These are phyloP conservation scores for Abrus precatorius DNA, from an alignment of 306 rosid species.

Conservation along the genomic window DNA sequence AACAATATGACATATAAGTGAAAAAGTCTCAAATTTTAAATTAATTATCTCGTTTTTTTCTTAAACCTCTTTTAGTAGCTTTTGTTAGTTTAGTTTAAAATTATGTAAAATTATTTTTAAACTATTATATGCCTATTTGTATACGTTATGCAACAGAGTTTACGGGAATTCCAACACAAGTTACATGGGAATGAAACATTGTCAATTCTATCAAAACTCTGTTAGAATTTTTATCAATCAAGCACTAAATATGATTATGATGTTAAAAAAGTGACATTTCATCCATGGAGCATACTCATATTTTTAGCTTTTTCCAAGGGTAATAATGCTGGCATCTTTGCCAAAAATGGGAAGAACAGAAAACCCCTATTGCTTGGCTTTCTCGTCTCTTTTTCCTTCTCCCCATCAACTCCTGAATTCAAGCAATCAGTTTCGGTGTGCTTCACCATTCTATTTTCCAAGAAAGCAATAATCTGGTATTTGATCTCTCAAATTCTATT, in stretches of 20 bases:
- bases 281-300: not conserved
- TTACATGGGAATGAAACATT: too few species aligned
- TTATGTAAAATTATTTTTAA: too few species aligned
- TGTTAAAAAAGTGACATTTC: not conserved
- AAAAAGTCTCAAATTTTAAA: too few species aligned
- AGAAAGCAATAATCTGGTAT: conserved; percentile 8
- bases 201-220: too few species aligned
- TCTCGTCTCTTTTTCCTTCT: conserved; percentile 39
- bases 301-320: conserved; percentile 20
- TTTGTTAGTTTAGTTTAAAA: too few species aligned
- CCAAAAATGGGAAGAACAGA: conserved; percentile 41
- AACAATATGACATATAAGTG: not conserved
- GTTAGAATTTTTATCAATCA: too few species aligned
- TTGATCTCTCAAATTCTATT: not conserved
- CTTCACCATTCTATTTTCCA: not conserved
- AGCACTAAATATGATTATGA: too few species aligned
- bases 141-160: too few species aligned
- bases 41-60: too few species aligned
- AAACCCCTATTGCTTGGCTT: conserved; percentile 32
- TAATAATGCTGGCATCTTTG: conserved; percentile 1
- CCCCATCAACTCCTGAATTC: conserved; percentile 61
- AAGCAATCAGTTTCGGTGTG: conserved; percentile 61
- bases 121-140: too few species aligned
- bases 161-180: too few species aligned
- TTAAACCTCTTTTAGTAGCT: not conserved